Conservation (phyloP, 2,329 filamentous ascomycete species). For the Curvularia sp. region DNA sequence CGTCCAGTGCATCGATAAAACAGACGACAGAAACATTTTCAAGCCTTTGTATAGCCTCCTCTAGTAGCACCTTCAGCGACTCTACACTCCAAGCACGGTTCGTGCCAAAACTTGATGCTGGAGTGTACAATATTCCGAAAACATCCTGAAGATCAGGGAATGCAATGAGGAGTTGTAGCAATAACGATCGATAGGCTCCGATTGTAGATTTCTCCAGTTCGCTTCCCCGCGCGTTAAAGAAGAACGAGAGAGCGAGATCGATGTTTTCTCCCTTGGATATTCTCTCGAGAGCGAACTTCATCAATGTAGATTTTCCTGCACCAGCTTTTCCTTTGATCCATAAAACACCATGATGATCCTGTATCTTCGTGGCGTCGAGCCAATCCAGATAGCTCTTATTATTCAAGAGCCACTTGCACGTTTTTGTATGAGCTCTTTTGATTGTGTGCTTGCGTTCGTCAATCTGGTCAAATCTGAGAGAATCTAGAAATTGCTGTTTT, state of each 20-base stretch:
- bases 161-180: slow-evolving; percentile 33
- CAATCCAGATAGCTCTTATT: slow-evolving; percentile 48
- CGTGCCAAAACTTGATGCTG: background rate
- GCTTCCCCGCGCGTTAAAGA: slow-evolving; percentile 39
- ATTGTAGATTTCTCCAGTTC: slow-evolving; percentile 30
- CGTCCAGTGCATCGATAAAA: slow-evolving; percentile 58
- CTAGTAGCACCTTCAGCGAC: slow-evolving; percentile 27
- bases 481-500: slow-evolving; percentile 20
- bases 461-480: slow-evolving; percentile 51
- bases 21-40: slow-evolving; percentile 24
- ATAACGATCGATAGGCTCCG: slow-evolving; percentile 35
- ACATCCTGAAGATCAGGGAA: slow-evolving; percentile 19
- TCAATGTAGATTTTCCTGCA: slow-evolving; percentile 54
- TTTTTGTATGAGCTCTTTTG: slow-evolving; percentile 47
- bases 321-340: slow-evolving; percentile 56
- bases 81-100: slow-evolving; percentile 23
- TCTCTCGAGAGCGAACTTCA: slow-evolving; percentile 42
- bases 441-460: slow-evolving; percentile 50
- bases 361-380: slow-evolving; percentile 42
- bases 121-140: slow-evolving; percentile 4
- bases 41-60: slow-evolving; percentile 24
- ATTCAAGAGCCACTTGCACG: slow-evolving; percentile 54
- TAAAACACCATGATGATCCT: slow-evolving; percentile 51
- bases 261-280: slow-evolving; percentile 17
- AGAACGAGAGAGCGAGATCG: slow-evolving; percentile 25